Percentiles rank a stretch among this genome's conserved stretches.
Evolutionary conservation across 805 yeast genomes (phyloP).

Genomic region (Teunomyces kruisii): DNA sequence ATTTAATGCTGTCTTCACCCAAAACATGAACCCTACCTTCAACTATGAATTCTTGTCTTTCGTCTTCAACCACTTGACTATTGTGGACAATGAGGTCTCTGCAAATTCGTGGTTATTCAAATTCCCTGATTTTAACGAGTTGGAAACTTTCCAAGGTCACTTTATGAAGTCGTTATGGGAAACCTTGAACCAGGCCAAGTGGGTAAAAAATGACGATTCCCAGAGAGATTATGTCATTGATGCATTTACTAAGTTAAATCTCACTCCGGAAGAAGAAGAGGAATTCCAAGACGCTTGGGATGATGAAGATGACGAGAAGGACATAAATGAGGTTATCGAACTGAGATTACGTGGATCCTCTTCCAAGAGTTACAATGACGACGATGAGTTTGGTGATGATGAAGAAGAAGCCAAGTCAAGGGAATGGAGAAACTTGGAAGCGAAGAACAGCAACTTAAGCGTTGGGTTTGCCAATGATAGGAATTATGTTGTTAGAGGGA

Average conservation of each 20-base stretch:
- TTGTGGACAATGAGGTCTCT: conserved; percentile 23
- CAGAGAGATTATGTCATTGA: conserved; percentile 60
- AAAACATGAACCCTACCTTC: conserved; percentile 65
- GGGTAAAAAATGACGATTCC: conserved; percentile 37
- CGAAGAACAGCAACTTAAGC: conserved; percentile 62
- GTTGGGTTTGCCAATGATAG: conserved; percentile 71
- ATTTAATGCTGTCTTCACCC: conserved; percentile 10
- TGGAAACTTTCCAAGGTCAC: conserved; percentile 51
- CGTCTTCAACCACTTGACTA: conserved; percentile 54
- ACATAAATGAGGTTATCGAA: neutral
- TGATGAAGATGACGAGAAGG: conserved; percentile 9
- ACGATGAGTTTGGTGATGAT: conserved; percentile 36
- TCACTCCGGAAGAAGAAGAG: conserved; percentile 19
- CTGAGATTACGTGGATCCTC: neutral
- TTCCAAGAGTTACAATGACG: conserved; percentile 8
- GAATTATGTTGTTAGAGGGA: conserved; percentile 76
- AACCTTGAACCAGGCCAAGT: conserved; percentile 47
- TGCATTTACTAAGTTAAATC: conserved; percentile 44
- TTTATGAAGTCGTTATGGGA: conserved; percentile 64
- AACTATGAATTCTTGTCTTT: conserved; percentile 57
- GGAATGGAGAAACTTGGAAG: conserved; percentile 16
- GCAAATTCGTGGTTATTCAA: conserved; percentile 64
- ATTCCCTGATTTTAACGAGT: conserved; percentile 42
- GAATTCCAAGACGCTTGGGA: neutral
- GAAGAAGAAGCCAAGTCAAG: conserved; percentile 31